Evolutionary conservation across 257 asterid genomes (phyloP), one percentile per base, ranked within the genome.

Genomic region (Solanum dulcamara): DNA sequence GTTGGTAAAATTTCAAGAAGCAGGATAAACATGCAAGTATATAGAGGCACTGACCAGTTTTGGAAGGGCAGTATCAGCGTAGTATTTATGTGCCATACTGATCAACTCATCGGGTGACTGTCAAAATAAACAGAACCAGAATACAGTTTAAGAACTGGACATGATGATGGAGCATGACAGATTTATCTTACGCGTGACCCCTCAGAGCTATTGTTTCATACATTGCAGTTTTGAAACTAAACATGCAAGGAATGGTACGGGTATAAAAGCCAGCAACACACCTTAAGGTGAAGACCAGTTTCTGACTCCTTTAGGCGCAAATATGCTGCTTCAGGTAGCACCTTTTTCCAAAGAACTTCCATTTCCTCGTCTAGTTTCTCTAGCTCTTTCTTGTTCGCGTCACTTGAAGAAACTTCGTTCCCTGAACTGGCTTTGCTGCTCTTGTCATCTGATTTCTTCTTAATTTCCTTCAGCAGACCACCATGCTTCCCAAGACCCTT

Each of bases 401-500:
- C 93, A 88, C 67, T 83, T 87, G 89, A 87, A 44, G 88, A 22
- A 57, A 77, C 80, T 87, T 93, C 95, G 81, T 90, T 93, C 80
- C 86, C 88, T 30, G 51, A 77, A 60, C 86, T 93, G 82, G 89
- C 80, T 92, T 90, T 92, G 86, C 77, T 87, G 84, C 70, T 92
- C 79, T 44, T 90, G 72, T 90, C 93, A 83, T 91, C 93, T 12
- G 88, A 51, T 87, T 93, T 94, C 93, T 91, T 95, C 90, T 92
- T 94, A 50, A 93, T 86, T 83, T 95, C 97, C 92, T 94, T 95
- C 79, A 93, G 89, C 81, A 94, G 89, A 64, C 95, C 95, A 57
- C 92, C 94, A 85, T 94, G 98, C 89, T 94, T 95, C 55, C 99
- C 99, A 17, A 97, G 97, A 79, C 99, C 99, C 93, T 92, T 94